A percentile compares a stretch with the other conserved stretches of the same genome.
These are phyloP conservation scores for Fusarium concolor DNA, from an alignment of 2,329 filamentous ascomycete species.

Conservation along the genomic window DNA sequence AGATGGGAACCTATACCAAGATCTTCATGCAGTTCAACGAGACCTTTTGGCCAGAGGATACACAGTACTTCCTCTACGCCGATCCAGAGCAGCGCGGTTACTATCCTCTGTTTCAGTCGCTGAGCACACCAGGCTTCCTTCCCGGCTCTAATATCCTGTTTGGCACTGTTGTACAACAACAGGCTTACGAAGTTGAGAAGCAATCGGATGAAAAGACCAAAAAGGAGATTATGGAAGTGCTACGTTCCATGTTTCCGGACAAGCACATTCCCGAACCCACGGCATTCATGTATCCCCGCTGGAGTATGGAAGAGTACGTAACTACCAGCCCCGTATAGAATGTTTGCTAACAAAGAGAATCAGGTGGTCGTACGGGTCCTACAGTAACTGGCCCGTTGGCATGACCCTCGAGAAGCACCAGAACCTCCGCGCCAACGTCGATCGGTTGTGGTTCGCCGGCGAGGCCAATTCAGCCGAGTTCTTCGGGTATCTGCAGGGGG, in stretches of 20 bases:
- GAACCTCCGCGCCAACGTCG: slow-evolving; percentile 73
- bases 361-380: slow-evolving; percentile 67
- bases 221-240: slow-evolving; percentile 68
- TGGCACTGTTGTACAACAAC: slow-evolving; percentile 57
- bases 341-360: slow-evolving; percentile 52
- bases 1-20: slow-evolving; percentile 79
- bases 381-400: slow-evolving; percentile 75
- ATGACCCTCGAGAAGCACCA: slow-evolving; percentile 74
- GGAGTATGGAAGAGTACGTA: slow-evolving; percentile 40
- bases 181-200: slow-evolving; percentile 63
- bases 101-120: slow-evolving; percentile 71
- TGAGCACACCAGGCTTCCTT: slow-evolving; percentile 68
- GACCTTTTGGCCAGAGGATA: slow-evolving; percentile 68
- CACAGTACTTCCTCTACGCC: slow-evolving; percentile 59
- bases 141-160: slow-evolving; percentile 73
- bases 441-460: slow-evolving; percentile 72
- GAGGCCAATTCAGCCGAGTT: slow-evolving; percentile 72
- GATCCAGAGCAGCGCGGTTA: slow-evolving; percentile 57
- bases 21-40: slow-evolving; percentile 77
- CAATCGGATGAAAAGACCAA: slow-evolving; percentile 69
- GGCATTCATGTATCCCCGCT: slow-evolving; percentile 67
- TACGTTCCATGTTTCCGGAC: slow-evolving; percentile 72
- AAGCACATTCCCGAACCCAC: slow-evolving; percentile 67
- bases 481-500: slow-evolving; percentile 74
- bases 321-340: too few species aligned